Percentiles rank a stretch among this genome's conserved stretches.
These are phyloP conservation scores for Coprinopsis marcescibilis DNA, from an alignment of 768 basidiomycete species.

Conservation along the genomic window DNA sequence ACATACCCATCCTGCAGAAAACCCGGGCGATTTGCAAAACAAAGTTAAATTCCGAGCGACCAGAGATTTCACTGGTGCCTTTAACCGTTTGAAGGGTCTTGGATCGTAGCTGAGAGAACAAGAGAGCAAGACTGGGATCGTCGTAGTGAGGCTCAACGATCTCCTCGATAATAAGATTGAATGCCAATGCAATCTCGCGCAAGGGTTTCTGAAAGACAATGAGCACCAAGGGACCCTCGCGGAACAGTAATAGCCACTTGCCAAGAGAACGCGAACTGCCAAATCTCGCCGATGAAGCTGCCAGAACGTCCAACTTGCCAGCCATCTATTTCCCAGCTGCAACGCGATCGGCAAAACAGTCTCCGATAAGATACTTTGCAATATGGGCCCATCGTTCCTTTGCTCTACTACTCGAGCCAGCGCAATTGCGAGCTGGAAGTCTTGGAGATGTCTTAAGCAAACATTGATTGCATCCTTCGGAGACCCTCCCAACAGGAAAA, in stretches of 20 bases:
- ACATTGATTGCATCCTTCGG: conserved; percentile 90
- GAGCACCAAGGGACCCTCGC: neutral
- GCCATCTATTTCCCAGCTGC: conserved; percentile 82
- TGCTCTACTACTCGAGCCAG: conserved; percentile 82
- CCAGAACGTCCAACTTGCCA: conserved; percentile 98
- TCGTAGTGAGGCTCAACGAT: conserved; percentile 89
- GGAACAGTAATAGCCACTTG: conserved; percentile 33
- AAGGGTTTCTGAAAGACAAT: conserved; percentile 56
- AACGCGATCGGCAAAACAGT: conserved; percentile 84
- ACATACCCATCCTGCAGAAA: conserved; percentile 89
- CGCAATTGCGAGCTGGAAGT: conserved; percentile 87
- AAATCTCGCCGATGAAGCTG: conserved; percentile 80
- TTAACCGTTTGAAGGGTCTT: conserved; percentile 91
- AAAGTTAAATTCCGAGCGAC: conserved; percentile 88
- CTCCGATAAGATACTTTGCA: conserved; percentile 63
- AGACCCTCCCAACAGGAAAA: conserved; percentile 88
- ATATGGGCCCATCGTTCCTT: conserved; percentile 72
- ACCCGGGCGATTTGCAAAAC: conserved; percentile 91
- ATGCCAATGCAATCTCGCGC: conserved; percentile 58
- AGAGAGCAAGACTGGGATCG: conserved; percentile 85
- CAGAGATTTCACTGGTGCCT: conserved; percentile 88
- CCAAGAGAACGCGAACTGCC: conserved; percentile 85
- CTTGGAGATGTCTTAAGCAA: conserved; percentile 79
- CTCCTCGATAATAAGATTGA: conserved; percentile 49
- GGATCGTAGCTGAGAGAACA: conserved; percentile 85